phyloP scores from a whole-genome alignment of 1,284 basidiomycete species.

The Fomitopsis betulina region DNA sequence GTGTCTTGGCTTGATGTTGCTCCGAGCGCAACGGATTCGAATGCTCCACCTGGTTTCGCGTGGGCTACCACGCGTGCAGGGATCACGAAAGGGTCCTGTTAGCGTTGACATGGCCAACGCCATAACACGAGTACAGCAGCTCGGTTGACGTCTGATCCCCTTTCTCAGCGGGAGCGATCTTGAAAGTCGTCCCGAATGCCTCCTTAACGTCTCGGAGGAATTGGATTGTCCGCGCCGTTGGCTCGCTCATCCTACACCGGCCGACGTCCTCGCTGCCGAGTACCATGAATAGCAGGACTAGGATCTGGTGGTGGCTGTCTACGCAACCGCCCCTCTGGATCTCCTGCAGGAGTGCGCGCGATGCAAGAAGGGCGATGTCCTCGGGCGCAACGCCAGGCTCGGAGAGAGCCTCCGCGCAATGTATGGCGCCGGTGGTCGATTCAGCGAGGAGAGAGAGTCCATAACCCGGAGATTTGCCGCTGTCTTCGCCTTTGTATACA shows the following conservation, averaged over 20 bases:
- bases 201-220: conserved; percentile 82
- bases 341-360: conserved; percentile 75
- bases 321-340: conserved; percentile 86
- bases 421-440: conserved; percentile 87
- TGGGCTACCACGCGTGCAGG: not conserved
- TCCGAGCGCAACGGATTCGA: no score
- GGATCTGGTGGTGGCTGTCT: conserved; percentile 84
- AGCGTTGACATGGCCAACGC: conserved; percentile 72
- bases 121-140: conserved; percentile 74
- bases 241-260: conserved; percentile 79
- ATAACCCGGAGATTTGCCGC: conserved; percentile 98
- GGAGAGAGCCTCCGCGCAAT: conserved; percentile 85
- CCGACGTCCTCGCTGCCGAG: conserved; percentile 96
- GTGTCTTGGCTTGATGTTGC: not conserved
- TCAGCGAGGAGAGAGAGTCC: conserved; percentile 89
- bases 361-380: conserved; percentile 83
- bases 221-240: conserved; percentile 84
- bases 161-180: conserved; percentile 42
- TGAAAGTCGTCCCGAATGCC: conserved; percentile 70
- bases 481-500: conserved; percentile 96
- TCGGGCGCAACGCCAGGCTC: conserved; percentile 82
- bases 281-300: conserved; percentile 91
- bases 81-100: conserved; percentile 64
- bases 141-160: conserved; percentile 45
- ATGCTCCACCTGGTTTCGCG: no score